phyloP scores from a whole-genome alignment of 345 rosid genomes.

The Hevea brasiliensis region DNA sequence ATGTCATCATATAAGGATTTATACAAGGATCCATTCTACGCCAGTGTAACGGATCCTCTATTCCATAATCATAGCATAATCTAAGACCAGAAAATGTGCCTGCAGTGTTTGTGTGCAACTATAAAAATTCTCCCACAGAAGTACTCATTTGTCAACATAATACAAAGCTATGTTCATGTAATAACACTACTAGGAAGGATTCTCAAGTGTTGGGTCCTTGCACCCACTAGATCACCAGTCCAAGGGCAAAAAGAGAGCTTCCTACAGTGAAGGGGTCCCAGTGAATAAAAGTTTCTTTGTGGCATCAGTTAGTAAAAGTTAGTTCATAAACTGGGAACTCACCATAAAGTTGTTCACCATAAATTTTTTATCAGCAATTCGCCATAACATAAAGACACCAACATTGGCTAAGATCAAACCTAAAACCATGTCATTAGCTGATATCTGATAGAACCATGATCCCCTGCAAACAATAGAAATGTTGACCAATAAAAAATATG shows the following conservation, averaged over 20 bases:
- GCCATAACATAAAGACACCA: constrained; percentile 74
- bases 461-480: constrained; percentile 51
- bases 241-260: constrained; percentile 2
- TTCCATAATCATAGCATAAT: constrained; percentile 3
- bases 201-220: background rate
- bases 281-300: background rate
- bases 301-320: constrained; percentile 4
- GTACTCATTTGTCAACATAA: background rate
- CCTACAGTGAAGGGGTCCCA: background rate
- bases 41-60: constrained; percentile 4
- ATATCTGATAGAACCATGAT: constrained; percentile 47
- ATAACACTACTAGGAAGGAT: background rate
- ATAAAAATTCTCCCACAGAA: background rate
- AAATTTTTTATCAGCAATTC: constrained; percentile 50
- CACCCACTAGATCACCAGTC: constrained; percentile 2
- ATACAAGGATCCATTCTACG: background rate
- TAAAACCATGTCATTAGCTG: constrained; percentile 50
- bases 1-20: background rate
- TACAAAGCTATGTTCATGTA: background rate
- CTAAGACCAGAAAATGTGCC: background rate
- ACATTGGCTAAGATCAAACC: constrained; percentile 66
- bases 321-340: constrained; percentile 28
- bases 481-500: no score
- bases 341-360: constrained; percentile 84
- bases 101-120: background rate